A percentile compares a stretch with the other conserved stretches of the same genome.
Evolutionary conservation across 192 early-diverging fungal species (phyloP).

Genomic region (Rhizoclosmatium sp.): DNA sequence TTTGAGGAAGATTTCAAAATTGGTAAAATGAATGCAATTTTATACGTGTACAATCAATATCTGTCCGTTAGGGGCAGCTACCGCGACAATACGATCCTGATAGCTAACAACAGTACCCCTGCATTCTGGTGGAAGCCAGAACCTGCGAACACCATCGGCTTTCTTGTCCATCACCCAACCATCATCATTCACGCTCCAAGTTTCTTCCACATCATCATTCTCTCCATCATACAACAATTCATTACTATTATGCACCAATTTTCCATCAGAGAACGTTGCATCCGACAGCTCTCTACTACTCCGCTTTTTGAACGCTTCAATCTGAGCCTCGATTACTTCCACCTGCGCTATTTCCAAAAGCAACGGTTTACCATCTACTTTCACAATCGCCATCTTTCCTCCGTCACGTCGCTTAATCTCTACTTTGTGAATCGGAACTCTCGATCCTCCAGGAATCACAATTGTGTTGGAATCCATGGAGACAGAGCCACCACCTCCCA

Average conservation of each 20-base stretch:
- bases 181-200: slow-evolving; percentile 28
- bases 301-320: slow-evolving; percentile 1
- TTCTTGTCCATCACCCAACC: slow-evolving; percentile 34
- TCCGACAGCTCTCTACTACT: not conserved
- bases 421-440: slow-evolving; percentile 10
- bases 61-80: slow-evolving; percentile 25
- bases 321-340: slow-evolving; percentile 9
- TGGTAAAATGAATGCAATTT: not conserved
- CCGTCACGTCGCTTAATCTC: slow-evolving; percentile 21
- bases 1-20: no score
- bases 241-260: not conserved
- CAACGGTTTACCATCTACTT: slow-evolving; percentile 30
- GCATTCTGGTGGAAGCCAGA: slow-evolving; percentile 24
- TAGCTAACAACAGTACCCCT: slow-evolving; percentile 28
- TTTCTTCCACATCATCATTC: not conserved
- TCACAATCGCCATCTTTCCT: slow-evolving; percentile 10
- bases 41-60: slow-evolving; percentile 40
- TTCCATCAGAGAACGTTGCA: not conserved
- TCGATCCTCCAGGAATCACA: slow-evolving; percentile 16
- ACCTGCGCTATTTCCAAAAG: slow-evolving; percentile 6
- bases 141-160: slow-evolving; percentile 15
- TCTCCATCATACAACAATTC: not conserved
- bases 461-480: not conserved
- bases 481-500: not conserved
- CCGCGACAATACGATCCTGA: slow-evolving; percentile 33